A percentile compares a stretch with the other conserved stretches of the same genome.
These are phyloP conservation scores for Cercospora brassicicola DNA, from an alignment of 2,329 filamentous ascomycete genomes.

Conservation along the genomic window DNA sequence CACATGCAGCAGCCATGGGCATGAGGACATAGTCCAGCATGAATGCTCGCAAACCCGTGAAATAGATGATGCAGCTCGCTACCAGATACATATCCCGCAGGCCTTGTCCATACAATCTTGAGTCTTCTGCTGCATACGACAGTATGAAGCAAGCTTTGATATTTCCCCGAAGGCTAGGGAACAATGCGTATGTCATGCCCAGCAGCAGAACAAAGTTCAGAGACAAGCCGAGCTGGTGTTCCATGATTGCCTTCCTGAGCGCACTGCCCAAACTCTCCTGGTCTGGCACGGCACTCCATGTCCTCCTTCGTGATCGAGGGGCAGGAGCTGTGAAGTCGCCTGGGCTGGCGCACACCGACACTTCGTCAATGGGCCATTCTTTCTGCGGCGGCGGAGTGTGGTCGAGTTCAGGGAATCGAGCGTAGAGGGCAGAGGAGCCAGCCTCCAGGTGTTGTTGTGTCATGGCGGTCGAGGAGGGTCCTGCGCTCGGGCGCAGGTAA, in stretches of 20 bases:
- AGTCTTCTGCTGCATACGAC: conserved; percentile 61
- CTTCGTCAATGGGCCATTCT: conserved; percentile 24
- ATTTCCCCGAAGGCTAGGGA: conserved; percentile 74
- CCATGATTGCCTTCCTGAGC: conserved; percentile 41
- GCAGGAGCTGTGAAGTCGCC: conserved; percentile 22
- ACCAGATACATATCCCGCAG: conserved; percentile 78
- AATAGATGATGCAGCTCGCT: conserved; percentile 73
- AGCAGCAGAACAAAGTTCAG: conserved; percentile 83
- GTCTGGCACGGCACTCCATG: conserved; percentile 20
- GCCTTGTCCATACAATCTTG: conserved; percentile 70
- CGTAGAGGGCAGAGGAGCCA: conserved; percentile 15
- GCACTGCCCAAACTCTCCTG: conserved; percentile 38
- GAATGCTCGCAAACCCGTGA: conserved; percentile 81
- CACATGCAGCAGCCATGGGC: conserved; percentile 70
- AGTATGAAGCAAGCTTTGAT: conserved; percentile 88
- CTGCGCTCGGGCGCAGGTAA: conserved; percentile 2
- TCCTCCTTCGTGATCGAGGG: conserved; percentile 20
- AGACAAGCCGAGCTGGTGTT: conserved; percentile 62
- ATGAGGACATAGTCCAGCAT: conserved; percentile 84
- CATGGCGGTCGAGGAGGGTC: conserved; percentile 14
- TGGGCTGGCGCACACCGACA: conserved; percentile 32
- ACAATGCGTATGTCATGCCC: conserved; percentile 75
- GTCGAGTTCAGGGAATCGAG: conserved; percentile 16
- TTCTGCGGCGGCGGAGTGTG: conserved; percentile 27
- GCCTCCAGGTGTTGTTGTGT: conserved; percentile 16